Base-by-base conservation (phyloP, 2,329 filamentous ascomycete genomes). In the Neofusicoccum umdonicola region DNA sequence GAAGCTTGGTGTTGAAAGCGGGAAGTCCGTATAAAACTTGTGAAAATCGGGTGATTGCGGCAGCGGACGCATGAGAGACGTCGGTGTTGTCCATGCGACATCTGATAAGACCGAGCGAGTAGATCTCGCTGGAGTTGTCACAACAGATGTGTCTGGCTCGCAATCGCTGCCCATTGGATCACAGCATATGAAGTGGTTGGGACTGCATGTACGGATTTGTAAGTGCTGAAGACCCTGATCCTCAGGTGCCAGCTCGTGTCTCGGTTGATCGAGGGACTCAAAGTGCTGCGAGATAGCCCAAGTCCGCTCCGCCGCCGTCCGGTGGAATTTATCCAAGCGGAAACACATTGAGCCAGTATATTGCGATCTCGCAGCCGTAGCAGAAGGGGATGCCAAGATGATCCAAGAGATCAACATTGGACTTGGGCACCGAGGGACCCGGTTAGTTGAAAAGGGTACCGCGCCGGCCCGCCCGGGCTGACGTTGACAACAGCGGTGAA, bases 391-490 rank as follows among this genome's bases (percentile, higher is more conserved):
- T 44, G 54, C 54, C 54, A 44, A 57, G 54, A 34, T 19, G 22
- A 7, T 34, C 35, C 13, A 34, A 31, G 22, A 35, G 54, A 57
- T 44, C 39, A 44, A 34, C 54, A n/a, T 34, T n/a, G 7, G 31
- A 19, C 11, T 60, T 47, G 56, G 56, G 41, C 56, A 45, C 41
- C 56, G 42, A 47, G 17, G 7, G 19, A 13, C 5, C 8, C 17
- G n/a, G 4, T 4, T 44, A 31, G 54, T 31, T 11, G 19, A 44
- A 12, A 15, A 7, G 6, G 27, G 56, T 12, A 47, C 31, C 56
- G 42, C 42, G 42, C 56, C 56, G 56, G 42, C 27, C 27, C 56
- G 56, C 41, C n/a, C 56, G 56, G 56, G 27, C 35, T 60, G 56
- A 27, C 7, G 13, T 34, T 27, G 27, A 34, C 31, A 22, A 1